phyloP scores from a whole-genome alignment of 2,329 filamentous ascomycete genomes.

The Aspergillus sojae region DNA sequence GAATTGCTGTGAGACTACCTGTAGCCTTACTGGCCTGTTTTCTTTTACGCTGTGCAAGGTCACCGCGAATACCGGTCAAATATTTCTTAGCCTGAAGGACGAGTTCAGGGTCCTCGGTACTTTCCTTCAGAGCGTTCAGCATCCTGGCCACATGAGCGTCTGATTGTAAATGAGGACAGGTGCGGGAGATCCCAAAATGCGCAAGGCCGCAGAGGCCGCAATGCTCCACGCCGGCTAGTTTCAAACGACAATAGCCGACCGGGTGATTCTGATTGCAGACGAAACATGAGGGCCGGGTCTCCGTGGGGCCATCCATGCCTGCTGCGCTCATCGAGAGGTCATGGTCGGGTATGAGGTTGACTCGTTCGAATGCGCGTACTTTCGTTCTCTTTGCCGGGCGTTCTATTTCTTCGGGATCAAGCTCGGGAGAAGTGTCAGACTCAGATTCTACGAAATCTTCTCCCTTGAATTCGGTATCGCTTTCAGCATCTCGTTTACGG shows the following conservation, averaged over 20 bases:
- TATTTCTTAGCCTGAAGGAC: constrained; percentile 60
- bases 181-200: constrained; percentile 58
- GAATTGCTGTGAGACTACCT: constrained; percentile 2
- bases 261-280: constrained; percentile 59
- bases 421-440: constrained; percentile 23
- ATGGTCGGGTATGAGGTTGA: constrained; percentile 24
- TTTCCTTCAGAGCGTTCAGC: constrained; percentile 63
- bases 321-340: constrained; percentile 5
- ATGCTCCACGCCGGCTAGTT: constrained; percentile 59
- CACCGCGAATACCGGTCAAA: constrained; percentile 58
- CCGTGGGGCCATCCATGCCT: constrained; percentile 23
- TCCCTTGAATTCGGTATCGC: constrained; percentile 36
- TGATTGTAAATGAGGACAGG: constrained; percentile 65
- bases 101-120: constrained; percentile 57
- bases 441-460: constrained; percentile 33
- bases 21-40: constrained; percentile 23
- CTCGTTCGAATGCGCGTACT: constrained; percentile 44
- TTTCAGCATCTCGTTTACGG: constrained; percentile 21
- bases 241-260: constrained; percentile 63
- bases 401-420: constrained; percentile 26
- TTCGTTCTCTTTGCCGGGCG: constrained; percentile 21
- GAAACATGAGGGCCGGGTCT: constrained; percentile 44
- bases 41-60: constrained; percentile 57
- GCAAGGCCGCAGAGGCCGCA: constrained; percentile 68
- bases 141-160: constrained; percentile 66